Base-by-base conservation (phyloP, 2,329 filamentous ascomycete species). In the Trichoderma hamatum region DNA sequence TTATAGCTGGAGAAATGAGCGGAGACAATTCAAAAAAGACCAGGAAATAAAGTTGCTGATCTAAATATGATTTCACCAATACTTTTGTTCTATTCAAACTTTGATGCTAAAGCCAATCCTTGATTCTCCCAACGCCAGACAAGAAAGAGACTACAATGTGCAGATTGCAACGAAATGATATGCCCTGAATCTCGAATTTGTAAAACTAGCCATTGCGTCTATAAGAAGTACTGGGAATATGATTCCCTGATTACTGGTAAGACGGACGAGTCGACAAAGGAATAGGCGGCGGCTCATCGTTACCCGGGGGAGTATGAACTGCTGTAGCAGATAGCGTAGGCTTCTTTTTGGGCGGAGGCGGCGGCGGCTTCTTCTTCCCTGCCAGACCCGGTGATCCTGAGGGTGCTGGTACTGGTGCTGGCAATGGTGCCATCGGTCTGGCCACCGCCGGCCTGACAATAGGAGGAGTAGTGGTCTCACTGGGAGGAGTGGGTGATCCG, bases 391-490 rank as follows among this genome's bases (percentile, higher is more conserved):
- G 58, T 21, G 72, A 10, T 9, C 36, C 56, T 51, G 46, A 24
- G n/a, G 32, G 58, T 2, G 70, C 71, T 5, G 32, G 58, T 2
- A 70, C 71, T 5, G 73, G 26, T 19, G 58, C 26, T 10, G 32
- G 76, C 10, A 78, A 77, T 14, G 82, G 81, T 28, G 84, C 82
- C 1, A 88, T 88, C 0, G 90, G 91, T 69, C 83, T 84, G 14
- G 91, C 74, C n/a, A n/a, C n/a, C 1, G 88, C 88, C 0, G 90
- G 91, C 69, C 83, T 84, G 14, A 91, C 74, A 1, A 90, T 88
- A 3, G 87, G 83, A 75, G 91, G 87, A 0, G 88, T 86, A 3
- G 89, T 90, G 21, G 88, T 88, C 70, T 84, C 80, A 74, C 71
- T 9, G 78, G 80, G 75, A 6, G 71, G 70, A 10, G 66, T 70